Evolutionary conservation across 768 basidiomycete genomes (phyloP).

Genomic region (Naganishia friedmannii): DNA sequence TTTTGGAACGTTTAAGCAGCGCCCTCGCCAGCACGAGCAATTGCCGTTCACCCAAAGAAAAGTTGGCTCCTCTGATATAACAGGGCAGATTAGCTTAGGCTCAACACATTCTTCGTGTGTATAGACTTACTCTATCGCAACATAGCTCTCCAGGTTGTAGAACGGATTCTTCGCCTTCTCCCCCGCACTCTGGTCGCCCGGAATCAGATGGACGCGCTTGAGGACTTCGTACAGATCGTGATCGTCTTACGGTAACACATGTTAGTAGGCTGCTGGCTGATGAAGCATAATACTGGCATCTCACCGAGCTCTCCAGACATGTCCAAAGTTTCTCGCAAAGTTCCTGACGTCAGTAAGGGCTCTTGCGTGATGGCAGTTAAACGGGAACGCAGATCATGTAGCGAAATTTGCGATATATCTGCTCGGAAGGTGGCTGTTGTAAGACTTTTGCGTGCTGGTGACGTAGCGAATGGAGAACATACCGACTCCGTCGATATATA

Average conservation of each 20-base stretch:
- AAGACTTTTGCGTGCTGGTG: background rate
- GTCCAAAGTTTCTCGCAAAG: constrained; percentile 49
- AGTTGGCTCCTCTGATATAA: constrained; percentile 34
- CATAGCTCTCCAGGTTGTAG: constrained; percentile 45
- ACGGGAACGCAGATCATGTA: constrained; percentile 42
- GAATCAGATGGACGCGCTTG: constrained; percentile 42
- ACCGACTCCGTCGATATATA: constrained; percentile 47
- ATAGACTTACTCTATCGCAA: constrained; percentile 40
- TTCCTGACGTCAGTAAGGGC: constrained; percentile 46
- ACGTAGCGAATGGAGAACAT: background rate
- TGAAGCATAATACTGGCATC: background rate
- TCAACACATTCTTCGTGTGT: background rate
- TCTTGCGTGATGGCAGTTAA: constrained; percentile 52
- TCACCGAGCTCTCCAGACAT: constrained; percentile 40
- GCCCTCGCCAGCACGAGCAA: constrained; percentile 49
- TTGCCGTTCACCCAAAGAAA: constrained; percentile 50
- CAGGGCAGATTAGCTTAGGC: background rate
- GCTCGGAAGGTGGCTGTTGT: background rate
- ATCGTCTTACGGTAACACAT: constrained; percentile 36
- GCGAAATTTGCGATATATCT: constrained; percentile 38
- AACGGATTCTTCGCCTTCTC: constrained; percentile 32
- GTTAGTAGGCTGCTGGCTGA: background rate
- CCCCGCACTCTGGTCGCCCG: background rate
- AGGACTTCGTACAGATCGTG: constrained; percentile 46
- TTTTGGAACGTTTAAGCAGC: constrained; percentile 43